These are phyloP conservation scores for Babesia microti DNA, from an alignment of 169 alveolate genomes.

Conservation along the genomic window DNA sequence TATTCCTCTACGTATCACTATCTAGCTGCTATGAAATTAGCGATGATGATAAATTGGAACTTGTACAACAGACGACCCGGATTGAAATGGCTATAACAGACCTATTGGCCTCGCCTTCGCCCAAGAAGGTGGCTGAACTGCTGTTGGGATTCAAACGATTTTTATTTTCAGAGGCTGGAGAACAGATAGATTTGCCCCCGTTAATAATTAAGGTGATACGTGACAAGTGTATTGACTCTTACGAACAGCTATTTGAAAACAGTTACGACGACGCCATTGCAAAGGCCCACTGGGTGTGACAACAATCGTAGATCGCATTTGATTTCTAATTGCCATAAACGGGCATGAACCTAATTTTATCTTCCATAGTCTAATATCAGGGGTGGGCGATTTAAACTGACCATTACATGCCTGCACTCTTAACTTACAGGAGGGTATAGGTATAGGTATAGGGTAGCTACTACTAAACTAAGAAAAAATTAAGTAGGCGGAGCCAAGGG, in stretches of 20 bases:
- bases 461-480: no score
- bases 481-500: no score
- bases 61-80: slow-evolving; percentile 25
- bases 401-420: neutral
- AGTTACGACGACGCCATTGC: slow-evolving; percentile 1
- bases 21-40: slow-evolving; percentile 43
- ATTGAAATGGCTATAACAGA: slow-evolving; percentile 43
- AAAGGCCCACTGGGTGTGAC: neutral
- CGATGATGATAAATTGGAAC: slow-evolving; percentile 30
- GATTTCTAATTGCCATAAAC: neutral
- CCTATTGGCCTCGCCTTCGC: slow-evolving; percentile 15
- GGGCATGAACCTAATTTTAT: neutral
- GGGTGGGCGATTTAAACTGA: neutral
- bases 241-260: slow-evolving; percentile 1
- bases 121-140: slow-evolving; percentile 23
- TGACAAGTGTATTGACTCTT: slow-evolving; percentile 7
- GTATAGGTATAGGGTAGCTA: slow-evolving; percentile 26
- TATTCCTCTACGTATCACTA: slow-evolving; percentile 30
- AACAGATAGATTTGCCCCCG: slow-evolving; percentile 2
- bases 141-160: slow-evolving; percentile 24
- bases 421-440: slow-evolving; percentile 6
- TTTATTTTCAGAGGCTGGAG: slow-evolving; percentile 21
- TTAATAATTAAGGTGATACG: slow-evolving; percentile 6
- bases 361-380: neutral
- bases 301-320: neutral